Conservation (phyloP, 2,329 filamentous ascomycete genomes). For the Microcera coccophila region DNA sequence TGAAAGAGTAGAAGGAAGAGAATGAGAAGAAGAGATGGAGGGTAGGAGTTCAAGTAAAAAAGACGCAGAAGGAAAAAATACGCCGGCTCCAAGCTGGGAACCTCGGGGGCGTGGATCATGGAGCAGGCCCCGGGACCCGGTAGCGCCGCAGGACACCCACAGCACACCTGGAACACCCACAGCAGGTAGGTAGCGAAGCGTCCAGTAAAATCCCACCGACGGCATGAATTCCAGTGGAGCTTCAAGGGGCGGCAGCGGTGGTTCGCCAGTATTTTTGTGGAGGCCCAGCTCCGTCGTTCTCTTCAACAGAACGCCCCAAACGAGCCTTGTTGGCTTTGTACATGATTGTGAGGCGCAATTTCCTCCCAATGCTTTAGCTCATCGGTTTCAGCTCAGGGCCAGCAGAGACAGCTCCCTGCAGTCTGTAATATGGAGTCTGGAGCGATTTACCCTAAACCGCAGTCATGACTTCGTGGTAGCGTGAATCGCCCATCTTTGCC, state of each 20-base stretch:
- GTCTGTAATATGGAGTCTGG: not conserved
- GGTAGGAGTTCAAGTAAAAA: constrained; percentile 30
- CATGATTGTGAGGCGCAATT: too few species aligned
- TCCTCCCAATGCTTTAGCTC: too few species aligned
- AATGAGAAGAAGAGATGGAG: constrained; percentile 33
- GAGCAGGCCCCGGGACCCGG: constrained; percentile 4
- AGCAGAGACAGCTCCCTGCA: not conserved
- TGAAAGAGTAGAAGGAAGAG: constrained; percentile 24
- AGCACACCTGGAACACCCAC: too few species aligned
- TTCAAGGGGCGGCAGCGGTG: not conserved
- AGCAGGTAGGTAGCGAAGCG: too few species aligned
- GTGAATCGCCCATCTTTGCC: too few species aligned
- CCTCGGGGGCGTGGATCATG: constrained; percentile 22
- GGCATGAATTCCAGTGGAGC: not conserved
- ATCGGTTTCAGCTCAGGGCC: too few species aligned
- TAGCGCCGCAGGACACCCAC: not conserved
- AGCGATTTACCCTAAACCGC: not conserved
- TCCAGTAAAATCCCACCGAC: not conserved
- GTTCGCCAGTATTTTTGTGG: not conserved
- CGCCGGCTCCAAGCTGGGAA: constrained; percentile 9
- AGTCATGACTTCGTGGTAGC: not conserved
- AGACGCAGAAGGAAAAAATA: constrained; percentile 32
- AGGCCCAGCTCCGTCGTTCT: not conserved
- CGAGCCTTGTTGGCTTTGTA: too few species aligned
- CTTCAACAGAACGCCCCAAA: not conserved